These are phyloP conservation scores for Cryptococcus sp. DNA, from an alignment of 1,284 basidiomycete species.

Conservation along the genomic window DNA sequence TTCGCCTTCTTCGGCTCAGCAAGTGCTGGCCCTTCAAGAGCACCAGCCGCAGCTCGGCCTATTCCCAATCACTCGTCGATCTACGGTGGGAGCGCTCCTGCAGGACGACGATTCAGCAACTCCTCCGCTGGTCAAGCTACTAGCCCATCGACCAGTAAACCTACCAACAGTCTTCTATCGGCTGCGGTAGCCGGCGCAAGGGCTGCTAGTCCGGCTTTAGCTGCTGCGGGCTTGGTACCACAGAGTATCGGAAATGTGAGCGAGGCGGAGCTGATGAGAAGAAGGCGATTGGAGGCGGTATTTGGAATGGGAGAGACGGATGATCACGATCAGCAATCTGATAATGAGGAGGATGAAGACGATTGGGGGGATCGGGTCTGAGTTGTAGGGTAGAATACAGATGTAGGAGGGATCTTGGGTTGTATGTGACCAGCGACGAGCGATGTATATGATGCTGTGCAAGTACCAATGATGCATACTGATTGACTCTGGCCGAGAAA, in stretches of 20 bases:
- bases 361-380: conserved; percentile 2
- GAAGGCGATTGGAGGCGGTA: conserved; percentile 57
- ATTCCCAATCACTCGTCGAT: conserved; percentile 1
- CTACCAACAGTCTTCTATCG: conserved; percentile 25
- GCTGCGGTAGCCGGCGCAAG: conserved; percentile 39
- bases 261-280: conserved; percentile 72
- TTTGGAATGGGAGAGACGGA: conserved; percentile 46
- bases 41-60: neutral
- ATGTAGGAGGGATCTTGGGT: too few species aligned
- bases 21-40: neutral
- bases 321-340: conserved; percentile 13
- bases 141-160: neutral
- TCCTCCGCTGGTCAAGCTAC: neutral
- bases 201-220: conserved; percentile 37
- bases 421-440: too few species aligned
- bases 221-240: conserved; percentile 38
- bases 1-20: conserved; percentile 34
- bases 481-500: too few species aligned
- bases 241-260: conserved; percentile 59
- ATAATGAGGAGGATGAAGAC: conserved; percentile 22
- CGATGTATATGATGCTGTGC: too few species aligned
- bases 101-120: neutral
- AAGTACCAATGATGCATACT: too few species aligned
- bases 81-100: neutral
- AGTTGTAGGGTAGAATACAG: too few species aligned